Conservation (phyloP, 1,284 basidiomycete genomes). For the Ganoderma sinense region DNA sequence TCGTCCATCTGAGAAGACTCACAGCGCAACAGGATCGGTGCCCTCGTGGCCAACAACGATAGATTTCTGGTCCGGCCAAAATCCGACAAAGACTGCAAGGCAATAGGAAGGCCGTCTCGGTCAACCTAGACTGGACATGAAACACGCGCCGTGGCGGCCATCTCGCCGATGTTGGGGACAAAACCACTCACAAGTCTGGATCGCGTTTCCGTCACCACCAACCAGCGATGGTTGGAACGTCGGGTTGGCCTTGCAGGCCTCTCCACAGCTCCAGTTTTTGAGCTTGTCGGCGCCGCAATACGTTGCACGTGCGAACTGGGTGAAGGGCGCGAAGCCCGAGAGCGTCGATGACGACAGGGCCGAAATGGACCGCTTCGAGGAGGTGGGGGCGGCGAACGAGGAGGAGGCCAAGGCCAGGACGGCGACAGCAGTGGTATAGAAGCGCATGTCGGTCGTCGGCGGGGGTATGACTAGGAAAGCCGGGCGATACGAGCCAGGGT, state of each 20-base stretch:
- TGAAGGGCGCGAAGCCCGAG: constrained; percentile 49
- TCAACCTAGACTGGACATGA: background rate
- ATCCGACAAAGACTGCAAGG: constrained; percentile 53
- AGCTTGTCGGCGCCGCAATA: constrained; percentile 53
- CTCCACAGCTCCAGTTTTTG: constrained; percentile 53
- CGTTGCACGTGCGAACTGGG: constrained; percentile 59
- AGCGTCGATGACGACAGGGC: constrained; percentile 46
- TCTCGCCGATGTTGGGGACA: background rate
- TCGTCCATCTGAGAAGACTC: constrained; percentile 11
- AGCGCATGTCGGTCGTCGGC: constrained; percentile 19
- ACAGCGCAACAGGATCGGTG: constrained; percentile 57
- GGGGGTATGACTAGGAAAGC: background rate
- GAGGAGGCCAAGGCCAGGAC: constrained; percentile 13
- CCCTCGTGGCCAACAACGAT: constrained; percentile 61
- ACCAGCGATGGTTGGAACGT: constrained; percentile 53
- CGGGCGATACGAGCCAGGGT: background rate
- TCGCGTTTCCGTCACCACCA: constrained; percentile 54
- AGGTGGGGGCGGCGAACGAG: constrained; percentile 23
- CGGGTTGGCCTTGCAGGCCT: constrained; percentile 50
- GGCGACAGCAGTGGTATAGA: constrained; percentile 12
- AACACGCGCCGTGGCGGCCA: background rate
- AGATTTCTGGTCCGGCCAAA: constrained; percentile 52
- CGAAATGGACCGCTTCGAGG: constrained; percentile 34
- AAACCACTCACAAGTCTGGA: constrained; percentile 50
- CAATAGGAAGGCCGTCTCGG: background rate